These are phyloP conservation scores for Malus hybrid DNA, from an alignment of 331 rosid species.

Conservation along the genomic window DNA sequence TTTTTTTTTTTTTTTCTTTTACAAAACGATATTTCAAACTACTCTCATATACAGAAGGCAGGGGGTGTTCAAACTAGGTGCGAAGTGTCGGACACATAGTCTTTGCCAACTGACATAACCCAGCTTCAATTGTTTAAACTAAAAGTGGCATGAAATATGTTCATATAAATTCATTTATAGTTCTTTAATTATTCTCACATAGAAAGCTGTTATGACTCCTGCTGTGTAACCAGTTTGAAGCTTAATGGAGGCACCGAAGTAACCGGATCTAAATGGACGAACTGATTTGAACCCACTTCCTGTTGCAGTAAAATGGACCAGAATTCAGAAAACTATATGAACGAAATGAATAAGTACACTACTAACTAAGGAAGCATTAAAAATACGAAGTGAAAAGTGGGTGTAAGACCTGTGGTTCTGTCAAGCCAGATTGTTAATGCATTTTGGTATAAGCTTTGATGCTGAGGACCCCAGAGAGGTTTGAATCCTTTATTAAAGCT, in stretches of 20 bases:
- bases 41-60: no score
- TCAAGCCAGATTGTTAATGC: slow-evolving; percentile 90
- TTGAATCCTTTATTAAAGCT: slow-evolving; percentile 61
- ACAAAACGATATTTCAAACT: no score
- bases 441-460: slow-evolving; percentile 49
- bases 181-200: slow-evolving; percentile 38
- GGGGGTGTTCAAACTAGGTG: no score
- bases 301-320: slow-evolving; percentile 15
- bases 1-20: no score
- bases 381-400: neutral
- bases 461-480: slow-evolving; percentile 88
- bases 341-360: neutral
- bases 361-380: neutral
- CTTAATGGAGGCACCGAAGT: slow-evolving; percentile 81
- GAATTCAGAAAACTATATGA: neutral
- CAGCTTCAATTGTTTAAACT: no score
- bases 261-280: slow-evolving; percentile 81
- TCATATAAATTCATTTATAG: neutral
- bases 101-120: no score
- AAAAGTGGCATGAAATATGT: neutral
- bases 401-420: slow-evolving; percentile 49
- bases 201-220: slow-evolving; percentile 90
- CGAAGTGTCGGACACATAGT: no score
- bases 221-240: slow-evolving; percentile 97
- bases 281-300: slow-evolving; percentile 94